Conservation (phyloP, 331 rosid genomes). For the Pyrus hybrid region DNA sequence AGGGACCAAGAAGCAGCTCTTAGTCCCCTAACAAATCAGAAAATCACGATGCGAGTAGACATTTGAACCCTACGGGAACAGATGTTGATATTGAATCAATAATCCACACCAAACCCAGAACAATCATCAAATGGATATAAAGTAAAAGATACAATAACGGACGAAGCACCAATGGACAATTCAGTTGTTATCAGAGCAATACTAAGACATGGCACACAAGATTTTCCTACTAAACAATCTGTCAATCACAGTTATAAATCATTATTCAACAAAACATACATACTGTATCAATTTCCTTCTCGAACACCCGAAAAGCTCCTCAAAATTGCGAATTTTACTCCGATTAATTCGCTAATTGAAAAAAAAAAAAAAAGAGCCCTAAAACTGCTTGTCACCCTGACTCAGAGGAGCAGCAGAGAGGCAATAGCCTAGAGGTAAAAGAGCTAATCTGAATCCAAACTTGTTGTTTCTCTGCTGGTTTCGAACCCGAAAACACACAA, state of each 20-base stretch:
- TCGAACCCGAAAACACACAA: not conserved
- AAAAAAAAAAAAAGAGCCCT: not conserved
- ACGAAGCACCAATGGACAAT: not conserved
- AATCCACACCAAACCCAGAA: not conserved
- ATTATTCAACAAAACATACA: too few relatives aligned
- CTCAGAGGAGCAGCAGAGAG: not conserved
- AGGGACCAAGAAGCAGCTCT: constrained; percentile 61
- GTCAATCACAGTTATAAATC: too few relatives aligned
- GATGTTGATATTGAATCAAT: not conserved
- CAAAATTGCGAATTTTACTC: not conserved
- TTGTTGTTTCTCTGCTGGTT: not conserved
- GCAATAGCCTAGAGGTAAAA: not conserved
- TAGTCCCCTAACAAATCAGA: constrained; percentile 37
- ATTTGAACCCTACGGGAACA: constrained; percentile 13
- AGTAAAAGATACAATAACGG: not conserved
- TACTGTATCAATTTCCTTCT: not conserved
- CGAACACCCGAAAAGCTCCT: not conserved
- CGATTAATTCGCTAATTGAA: not conserved
- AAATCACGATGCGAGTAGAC: constrained; percentile 8
- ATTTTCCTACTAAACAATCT: too few relatives aligned
- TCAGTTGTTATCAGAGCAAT: not conserved
- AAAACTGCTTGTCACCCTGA: not conserved
- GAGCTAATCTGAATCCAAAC: too few relatives aligned
- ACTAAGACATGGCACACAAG: not conserved
- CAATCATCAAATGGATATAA: not conserved